Base-by-base conservation (phyloP, 2,329 filamentous ascomycete genomes). In the Fusarium compactum region DNA sequence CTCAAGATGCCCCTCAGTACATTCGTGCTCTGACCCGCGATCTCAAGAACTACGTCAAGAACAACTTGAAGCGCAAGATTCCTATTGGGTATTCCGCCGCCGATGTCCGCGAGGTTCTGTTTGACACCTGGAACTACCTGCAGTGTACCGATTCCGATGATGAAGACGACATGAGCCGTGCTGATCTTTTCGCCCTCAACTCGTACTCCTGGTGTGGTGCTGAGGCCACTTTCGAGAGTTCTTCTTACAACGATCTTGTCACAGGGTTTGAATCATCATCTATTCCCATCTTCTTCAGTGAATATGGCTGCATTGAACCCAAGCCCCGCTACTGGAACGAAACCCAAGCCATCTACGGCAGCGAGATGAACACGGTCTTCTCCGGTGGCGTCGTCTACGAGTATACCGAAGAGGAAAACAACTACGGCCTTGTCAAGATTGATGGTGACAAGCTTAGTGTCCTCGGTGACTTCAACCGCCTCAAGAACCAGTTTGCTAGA, bases 341-440 rank as follows among this genome's bases (percentile, higher is more conserved):
- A 81, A 90, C 94, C 15, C 85, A 83, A 58, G 84, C 90, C 67
- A 89, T 96, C 71, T 95, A 95, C 80, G 86, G 91, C 60, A 76
- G 84, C 41, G 74, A 93, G 69, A 94, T 95, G 91, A 90, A 81
- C 15, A 78, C 84, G 20, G 83, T 89, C 60, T 89, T 95, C 76
- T 91, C 89, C 58, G 93, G 93, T 68, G 92, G 92, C 69, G 85
- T 96, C 47, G 91, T 95, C 47, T 96, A 95, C 83, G 92, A 96
- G 80, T 95, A 88, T 80, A 90, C 89, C 2, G 86, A 94, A 80
- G 93, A 95, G 78, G 80, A 82, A 44, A 90, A 91, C 78, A 82
- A 89, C 77, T 91, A 85, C 65, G 89, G 89, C 55, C 85, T 95
- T 10, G 90, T 93, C 67, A 76, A 86, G 69, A 81, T 93, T 74